Conservation (phyloP, 2,329 filamentous ascomycete genomes). For the Ophiostoma ips region DNA sequence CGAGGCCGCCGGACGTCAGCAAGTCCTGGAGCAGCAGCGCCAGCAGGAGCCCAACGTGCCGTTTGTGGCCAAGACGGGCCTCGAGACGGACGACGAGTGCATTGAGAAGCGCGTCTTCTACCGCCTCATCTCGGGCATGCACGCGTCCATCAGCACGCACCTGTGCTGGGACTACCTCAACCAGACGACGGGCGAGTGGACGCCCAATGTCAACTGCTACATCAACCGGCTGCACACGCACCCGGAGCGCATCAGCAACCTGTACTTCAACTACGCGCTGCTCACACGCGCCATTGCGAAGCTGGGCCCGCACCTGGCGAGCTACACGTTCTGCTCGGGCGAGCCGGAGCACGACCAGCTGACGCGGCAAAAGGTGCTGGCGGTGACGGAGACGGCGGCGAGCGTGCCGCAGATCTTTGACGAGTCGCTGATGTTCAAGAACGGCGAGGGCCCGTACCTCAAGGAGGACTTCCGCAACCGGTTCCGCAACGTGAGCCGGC, state of each 20-base stretch:
- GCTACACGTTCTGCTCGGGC: slow-evolving; percentile 85
- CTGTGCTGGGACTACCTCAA: slow-evolving; percentile 94
- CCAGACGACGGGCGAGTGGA: slow-evolving; percentile 86
- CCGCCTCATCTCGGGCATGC: slow-evolving; percentile 90
- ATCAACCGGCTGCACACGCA: slow-evolving; percentile 67
- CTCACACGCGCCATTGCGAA: slow-evolving; percentile 84
- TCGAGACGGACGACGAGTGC: slow-evolving; percentile 81
- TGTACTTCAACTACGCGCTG: slow-evolving; percentile 99
- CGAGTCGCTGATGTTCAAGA: slow-evolving; percentile 88
- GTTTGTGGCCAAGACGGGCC: slow-evolving; percentile 47
- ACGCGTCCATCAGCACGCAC: slow-evolving; percentile 92
- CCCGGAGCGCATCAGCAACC: slow-evolving; percentile 86
- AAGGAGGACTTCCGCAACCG: slow-evolving; percentile 97
- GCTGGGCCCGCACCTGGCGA: slow-evolving; percentile 60
- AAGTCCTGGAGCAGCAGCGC: slow-evolving; percentile 46
- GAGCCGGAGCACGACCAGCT: slow-evolving; percentile 63
- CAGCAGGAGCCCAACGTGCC: slow-evolving; percentile 40
- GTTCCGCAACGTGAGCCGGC: slow-evolving; percentile 87
- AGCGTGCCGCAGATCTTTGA: slow-evolving; percentile 75
- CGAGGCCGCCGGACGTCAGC: slow-evolving; percentile 43
- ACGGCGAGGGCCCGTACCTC: slow-evolving; percentile 56
- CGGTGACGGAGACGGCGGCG: slow-evolving; percentile 56
- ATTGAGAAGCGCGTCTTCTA: slow-evolving; percentile 99
- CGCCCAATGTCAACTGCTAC: slow-evolving; percentile 83
- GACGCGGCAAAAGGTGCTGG: slow-evolving; percentile 72